Percentiles rank a stretch among this genome's conserved stretches.
phyloP scores from a whole-genome alignment of 805 yeast species.

The Lachancea lanzarotensis region DNA sequence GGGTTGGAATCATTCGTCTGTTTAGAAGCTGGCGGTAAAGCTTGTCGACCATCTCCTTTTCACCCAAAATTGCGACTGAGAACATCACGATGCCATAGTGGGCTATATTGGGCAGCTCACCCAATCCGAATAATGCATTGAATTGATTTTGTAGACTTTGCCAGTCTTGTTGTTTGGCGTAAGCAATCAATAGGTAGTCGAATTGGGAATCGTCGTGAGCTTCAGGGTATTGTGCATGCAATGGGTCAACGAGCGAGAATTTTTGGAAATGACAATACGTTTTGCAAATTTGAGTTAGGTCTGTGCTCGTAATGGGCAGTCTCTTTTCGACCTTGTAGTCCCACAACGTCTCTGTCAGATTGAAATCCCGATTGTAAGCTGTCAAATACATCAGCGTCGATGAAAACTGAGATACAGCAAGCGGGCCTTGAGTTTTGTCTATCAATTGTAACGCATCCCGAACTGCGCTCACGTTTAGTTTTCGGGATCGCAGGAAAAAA shows the following conservation, averaged over 20 bases:
- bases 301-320: conserved; percentile 14
- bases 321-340: conserved; percentile 22
- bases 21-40: conserved; percentile 43
- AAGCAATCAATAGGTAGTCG: conserved; percentile 41
- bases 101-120: conserved; percentile 43
- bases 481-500: conserved; percentile 13
- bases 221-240: conserved; percentile 34
- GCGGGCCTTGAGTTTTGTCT: conserved; percentile 13
- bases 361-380: conserved; percentile 12
- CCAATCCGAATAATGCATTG: conserved; percentile 49
- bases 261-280: conserved; percentile 18
- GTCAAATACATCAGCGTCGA: conserved; percentile 24
- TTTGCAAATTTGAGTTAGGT: conserved; percentile 24
- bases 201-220: conserved; percentile 42
- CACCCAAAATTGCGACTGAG: conserved; percentile 48
- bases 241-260: conserved; percentile 23
- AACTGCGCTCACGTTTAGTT: background rate
- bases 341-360: conserved; percentile 28
- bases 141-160: conserved; percentile 47
- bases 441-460: conserved; percentile 1
- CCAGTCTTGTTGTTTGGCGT: conserved; percentile 47
- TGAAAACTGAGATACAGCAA: conserved; percentile 25
- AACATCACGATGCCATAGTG: conserved; percentile 60
- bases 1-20: conserved; percentile 43
- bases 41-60: conserved; percentile 40